Conservation (phyloP, 2,329 filamentous ascomycete genomes). For the Dendrostoma leiphaemia region DNA sequence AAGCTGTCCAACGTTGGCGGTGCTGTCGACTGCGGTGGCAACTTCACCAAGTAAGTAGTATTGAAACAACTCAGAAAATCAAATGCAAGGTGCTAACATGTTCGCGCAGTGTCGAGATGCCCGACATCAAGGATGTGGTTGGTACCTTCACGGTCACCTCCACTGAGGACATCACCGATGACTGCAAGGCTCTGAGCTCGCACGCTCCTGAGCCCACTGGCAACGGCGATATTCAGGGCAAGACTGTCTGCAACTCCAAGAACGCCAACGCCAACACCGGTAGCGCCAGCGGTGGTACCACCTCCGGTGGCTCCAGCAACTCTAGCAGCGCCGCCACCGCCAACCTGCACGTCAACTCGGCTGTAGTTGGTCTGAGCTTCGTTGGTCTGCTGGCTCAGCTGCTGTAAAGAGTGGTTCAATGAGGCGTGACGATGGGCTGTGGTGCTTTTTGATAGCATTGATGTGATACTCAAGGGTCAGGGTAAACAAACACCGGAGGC, state of each 20-base stretch:
- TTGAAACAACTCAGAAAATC: not conserved
- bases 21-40: slow-evolving; percentile 81
- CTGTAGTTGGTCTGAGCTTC: slow-evolving; percentile 45
- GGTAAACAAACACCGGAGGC: slow-evolving; percentile 22
- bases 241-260: slow-evolving; percentile 48
- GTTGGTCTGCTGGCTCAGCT: slow-evolving; percentile 49
- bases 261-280: slow-evolving; percentile 52
- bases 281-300: slow-evolving; percentile 31
- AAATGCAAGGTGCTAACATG: slow-evolving; percentile 28
- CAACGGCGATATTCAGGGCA: slow-evolving; percentile 46
- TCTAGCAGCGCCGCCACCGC: slow-evolving; percentile 39
- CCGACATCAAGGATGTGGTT: slow-evolving; percentile 63
- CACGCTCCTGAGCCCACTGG: slow-evolving; percentile 35
- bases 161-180: slow-evolving; percentile 58
- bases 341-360: slow-evolving; percentile 45
- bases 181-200: slow-evolving; percentile 53
- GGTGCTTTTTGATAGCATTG: slow-evolving; percentile 13
- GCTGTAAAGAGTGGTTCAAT: slow-evolving; percentile 41
- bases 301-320: slow-evolving; percentile 26
- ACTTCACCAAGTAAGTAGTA: slow-evolving; percentile 74
- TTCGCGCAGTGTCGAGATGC: slow-evolving; percentile 63
- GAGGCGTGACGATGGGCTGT: slow-evolving; percentile 10
- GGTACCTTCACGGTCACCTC: slow-evolving; percentile 71
- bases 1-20: slow-evolving; percentile 69
- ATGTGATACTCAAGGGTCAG: slow-evolving; percentile 20